Evolutionary conservation across 768 basidiomycete genomes (phyloP), one percentile per base, ranked within the genome.

Genomic region (Boletus vermiculosoides): DNA sequence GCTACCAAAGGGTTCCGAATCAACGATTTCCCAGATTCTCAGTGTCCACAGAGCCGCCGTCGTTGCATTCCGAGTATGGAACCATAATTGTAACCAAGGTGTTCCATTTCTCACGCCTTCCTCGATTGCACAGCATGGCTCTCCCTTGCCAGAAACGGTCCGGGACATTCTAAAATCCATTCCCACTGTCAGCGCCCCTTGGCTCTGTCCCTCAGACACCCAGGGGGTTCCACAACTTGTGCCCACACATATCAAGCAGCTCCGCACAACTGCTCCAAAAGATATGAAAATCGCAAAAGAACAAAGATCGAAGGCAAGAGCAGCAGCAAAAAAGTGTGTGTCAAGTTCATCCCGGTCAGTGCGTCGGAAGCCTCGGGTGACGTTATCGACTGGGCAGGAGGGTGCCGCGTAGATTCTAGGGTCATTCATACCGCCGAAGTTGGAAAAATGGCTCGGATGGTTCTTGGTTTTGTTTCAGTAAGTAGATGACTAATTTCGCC

Each of bases 231-330:
- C 54, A 45, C 53, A 71, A 18, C 74, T 86, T 25, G 72, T 88
- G 41, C 84, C 87, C 3, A 92, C 91, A 0, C 87, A 92, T 65
- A 78, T 93, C 61, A 95, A 94, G 66, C 90, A 92, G 61, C 68
- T 93, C 22, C 80, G 80, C 18, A 94, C 93, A 3, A 83, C 85
- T 30, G 83, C 85, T 4, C 92, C 92, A 2, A 85, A 82, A 63
- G 88, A 94, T 64, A 88, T 92, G 81, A 88, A 81, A 65, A 78
- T 74, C 33, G 84, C 85, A 33, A 92, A 87, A 66, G 79, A 83
- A 54, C 66, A 74, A 50, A 79, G 90, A 55, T 67, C 70, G 37
- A 74, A 75, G 63, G 83, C 78, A 20, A 83, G 77, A 58, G 71
- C 72, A 13, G 77, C 73, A 36, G 82, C 83, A 2, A 88, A 78